Percentiles rank a stretch among this genome's conserved stretches.
These are phyloP conservation scores for Filobasidium floriforme DNA, from an alignment of 768 basidiomycete species.

Conservation along the genomic window DNA sequence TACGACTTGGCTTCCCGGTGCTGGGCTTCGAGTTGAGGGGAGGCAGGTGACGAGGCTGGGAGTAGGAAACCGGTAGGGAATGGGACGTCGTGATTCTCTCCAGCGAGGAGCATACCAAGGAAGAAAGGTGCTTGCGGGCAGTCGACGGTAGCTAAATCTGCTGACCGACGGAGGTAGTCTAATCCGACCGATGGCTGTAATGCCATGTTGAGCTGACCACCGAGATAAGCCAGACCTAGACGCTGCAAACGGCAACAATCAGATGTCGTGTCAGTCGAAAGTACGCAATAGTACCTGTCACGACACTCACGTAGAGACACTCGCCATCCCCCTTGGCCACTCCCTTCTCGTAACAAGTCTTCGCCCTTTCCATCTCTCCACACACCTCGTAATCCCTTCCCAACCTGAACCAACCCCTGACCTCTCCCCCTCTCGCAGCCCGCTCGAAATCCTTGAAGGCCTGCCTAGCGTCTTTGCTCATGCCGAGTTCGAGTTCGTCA, in stretches of 20 bases:
- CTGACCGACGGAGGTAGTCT: conserved; percentile 67
- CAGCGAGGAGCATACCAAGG: conserved; percentile 68
- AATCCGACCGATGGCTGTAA: conserved; percentile 56
- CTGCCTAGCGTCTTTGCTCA: conserved; percentile 58
- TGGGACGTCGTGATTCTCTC: conserved; percentile 58
- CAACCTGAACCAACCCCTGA: conserved; percentile 81
- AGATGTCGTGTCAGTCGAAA: conserved; percentile 13
- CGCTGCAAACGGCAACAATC: conserved; percentile 50
- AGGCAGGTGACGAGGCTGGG: conserved; percentile 53
- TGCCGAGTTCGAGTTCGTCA: conserved; percentile 47
- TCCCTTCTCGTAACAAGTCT: conserved; percentile 80
- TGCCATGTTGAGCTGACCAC: conserved; percentile 71
- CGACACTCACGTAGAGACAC: conserved; percentile 63
- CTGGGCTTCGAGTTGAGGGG: conserved; percentile 34
- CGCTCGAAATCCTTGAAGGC: conserved; percentile 87
- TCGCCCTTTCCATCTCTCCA: conserved; percentile 63
- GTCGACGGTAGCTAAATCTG: conserved; percentile 63
- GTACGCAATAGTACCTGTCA: conserved; percentile 16
- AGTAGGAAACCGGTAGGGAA: conserved; percentile 53
- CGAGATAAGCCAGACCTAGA: conserved; percentile 83
- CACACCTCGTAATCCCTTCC: conserved; percentile 85
- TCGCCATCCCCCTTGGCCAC: conserved; percentile 65
- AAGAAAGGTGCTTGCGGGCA: conserved; percentile 67
- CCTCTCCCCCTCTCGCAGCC: conserved; percentile 68
- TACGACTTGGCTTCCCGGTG: conserved; percentile 63